Percentiles rank a stretch among this genome's conserved stretches.
Evolutionary conservation across 2,329 filamentous ascomycete genomes (phyloP).

Genomic region (Curvularia eragrostidis): DNA sequence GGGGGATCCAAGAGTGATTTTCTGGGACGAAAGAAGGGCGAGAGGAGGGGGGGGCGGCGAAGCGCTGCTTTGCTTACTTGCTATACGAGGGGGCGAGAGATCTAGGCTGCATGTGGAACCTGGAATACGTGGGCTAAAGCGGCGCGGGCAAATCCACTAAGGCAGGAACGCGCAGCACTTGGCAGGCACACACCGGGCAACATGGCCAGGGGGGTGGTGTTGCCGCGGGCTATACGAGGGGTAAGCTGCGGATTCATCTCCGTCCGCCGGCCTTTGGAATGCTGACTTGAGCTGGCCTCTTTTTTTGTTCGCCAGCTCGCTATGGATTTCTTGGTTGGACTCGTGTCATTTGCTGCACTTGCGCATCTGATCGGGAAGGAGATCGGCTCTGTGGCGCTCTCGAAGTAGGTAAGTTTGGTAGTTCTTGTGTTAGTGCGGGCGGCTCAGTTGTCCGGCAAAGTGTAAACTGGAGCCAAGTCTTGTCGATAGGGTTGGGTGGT

Average conservation of each 20-base stretch:
- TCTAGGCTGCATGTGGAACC: background rate
- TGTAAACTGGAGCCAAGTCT: too few relatives aligned
- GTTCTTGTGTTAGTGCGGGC: background rate
- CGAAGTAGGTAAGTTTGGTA: background rate
- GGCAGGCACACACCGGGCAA: slow-evolving; percentile 9
- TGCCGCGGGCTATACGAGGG: too few relatives aligned
- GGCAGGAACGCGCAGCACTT: slow-evolving; percentile 10
- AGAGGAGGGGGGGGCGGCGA: too few relatives aligned
- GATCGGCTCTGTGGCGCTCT: background rate
- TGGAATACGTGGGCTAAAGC: slow-evolving; percentile 5
- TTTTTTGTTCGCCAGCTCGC: background rate
- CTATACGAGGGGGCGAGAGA: too few relatives aligned
- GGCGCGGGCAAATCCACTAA: slow-evolving; percentile 7
- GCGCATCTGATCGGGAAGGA: background rate
- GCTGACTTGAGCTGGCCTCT: background rate
- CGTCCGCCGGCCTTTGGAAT: background rate
- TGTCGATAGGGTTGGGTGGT: too few relatives aligned
- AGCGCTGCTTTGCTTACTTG: too few relatives aligned
- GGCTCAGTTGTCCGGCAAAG: background rate
- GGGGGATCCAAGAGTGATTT: too few relatives aligned
- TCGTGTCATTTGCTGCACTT: too few relatives aligned
- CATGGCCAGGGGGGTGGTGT: too few relatives aligned
- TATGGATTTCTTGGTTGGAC: background rate
- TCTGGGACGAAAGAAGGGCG: too few relatives aligned
- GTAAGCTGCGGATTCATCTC: slow-evolving; percentile 7